Base-by-base conservation (phyloP, 305 asterid genomes). In the Fraxinus paxiana region DNA sequence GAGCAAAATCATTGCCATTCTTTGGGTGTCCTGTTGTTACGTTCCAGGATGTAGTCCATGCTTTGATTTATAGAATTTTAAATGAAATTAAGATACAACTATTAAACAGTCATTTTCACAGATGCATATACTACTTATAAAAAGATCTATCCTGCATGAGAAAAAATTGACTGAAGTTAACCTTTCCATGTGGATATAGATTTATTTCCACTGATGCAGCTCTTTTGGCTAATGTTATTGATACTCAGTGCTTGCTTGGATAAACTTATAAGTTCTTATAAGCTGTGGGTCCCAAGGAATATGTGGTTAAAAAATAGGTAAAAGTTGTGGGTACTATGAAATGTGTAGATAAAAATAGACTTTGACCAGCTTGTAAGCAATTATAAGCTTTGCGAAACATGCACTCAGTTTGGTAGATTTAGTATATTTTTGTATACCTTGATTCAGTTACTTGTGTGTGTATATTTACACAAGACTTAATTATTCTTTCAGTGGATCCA, bases 401-500 rank as follows among this genome's bases (percentile, higher is more conserved):
- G 41, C 43, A n/a, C 79, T 35, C 41, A 79, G 15, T 48, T 18
- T 74, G 70, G 33, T 76, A 59, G 46, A 61, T 31, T 6, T 22
- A 65, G 30, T 35, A 75, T 79, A 5, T 61, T 37, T 59, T 61
- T 6, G 4, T 12, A 13, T 28, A 12, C 41, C 8, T 31, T 59
- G 59, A 26, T 35, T 37, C 73, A 31, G 18, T 80, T 51, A 33
- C 30, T 51, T 76, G 34, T 48, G 38, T 48, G 34, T 75, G 63
- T 30, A 20, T 48, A 17, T 63, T 85, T 63, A 81, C 73, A 41
- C 78, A 75, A 34, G 73, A 41, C 48, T 79, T 41, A 51, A 15
- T 83, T 86, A 63, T 82, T 78, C 78, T 76, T 87, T 91, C 93
- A 92, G 97, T 76, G 89, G 91, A 90, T 80, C 87, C 96, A 51